A percentile compares a stretch with the other conserved stretches of the same genome.
These are phyloP conservation scores for Sabuloglossum arenarium DNA, from an alignment of 495 filamentous ascomycete genomes.

Conservation along the genomic window DNA sequence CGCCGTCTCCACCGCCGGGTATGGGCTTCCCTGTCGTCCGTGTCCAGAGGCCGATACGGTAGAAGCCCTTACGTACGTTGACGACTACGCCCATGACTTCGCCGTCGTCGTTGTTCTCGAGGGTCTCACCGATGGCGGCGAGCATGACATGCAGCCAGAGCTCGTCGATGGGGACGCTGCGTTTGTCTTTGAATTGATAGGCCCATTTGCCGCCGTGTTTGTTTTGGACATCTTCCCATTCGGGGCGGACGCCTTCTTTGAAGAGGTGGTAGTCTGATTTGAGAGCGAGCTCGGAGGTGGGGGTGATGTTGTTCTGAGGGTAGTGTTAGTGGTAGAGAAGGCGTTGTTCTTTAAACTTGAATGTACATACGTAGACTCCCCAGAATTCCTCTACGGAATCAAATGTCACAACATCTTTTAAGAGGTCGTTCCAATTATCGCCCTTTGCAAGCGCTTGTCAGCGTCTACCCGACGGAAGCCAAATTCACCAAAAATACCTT, in stretches of 20 bases:
- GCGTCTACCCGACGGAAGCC: neutral
- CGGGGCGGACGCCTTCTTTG: conserved; percentile 87
- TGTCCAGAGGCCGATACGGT: conserved; percentile 85
- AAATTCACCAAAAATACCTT: conserved; percentile 43
- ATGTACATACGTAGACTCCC: conserved; percentile 78
- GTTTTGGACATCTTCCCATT: conserved; percentile 97
- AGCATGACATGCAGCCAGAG: conserved; percentile 96
- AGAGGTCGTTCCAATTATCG: conserved; percentile 93
- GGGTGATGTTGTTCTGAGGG: conserved; percentile 86
- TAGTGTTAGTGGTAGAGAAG: conserved; percentile 9
- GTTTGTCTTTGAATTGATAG: conserved; percentile 91
- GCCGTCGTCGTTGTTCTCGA: conserved; percentile 68
- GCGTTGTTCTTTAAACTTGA: neutral
- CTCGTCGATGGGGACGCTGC: conserved; percentile 72
- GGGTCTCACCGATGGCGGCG: conserved; percentile 89
- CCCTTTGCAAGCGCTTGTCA: conserved; percentile 29
- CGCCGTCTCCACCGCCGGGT: conserved; percentile 49
- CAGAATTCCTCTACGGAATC: conserved; percentile 99
- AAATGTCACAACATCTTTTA: conserved; percentile 97
- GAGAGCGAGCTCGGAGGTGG: conserved; percentile 80
- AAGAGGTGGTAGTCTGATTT: conserved; percentile 99
- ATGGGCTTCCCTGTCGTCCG: conserved; percentile 71
- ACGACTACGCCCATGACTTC: conserved; percentile 99
- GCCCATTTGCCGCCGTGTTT: conserved; percentile 99
- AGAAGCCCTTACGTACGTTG: conserved; percentile 96